Evolutionary conservation across 768 basidiomycete species (phyloP).

Genomic region (Phanerochaete sordida): DNA sequence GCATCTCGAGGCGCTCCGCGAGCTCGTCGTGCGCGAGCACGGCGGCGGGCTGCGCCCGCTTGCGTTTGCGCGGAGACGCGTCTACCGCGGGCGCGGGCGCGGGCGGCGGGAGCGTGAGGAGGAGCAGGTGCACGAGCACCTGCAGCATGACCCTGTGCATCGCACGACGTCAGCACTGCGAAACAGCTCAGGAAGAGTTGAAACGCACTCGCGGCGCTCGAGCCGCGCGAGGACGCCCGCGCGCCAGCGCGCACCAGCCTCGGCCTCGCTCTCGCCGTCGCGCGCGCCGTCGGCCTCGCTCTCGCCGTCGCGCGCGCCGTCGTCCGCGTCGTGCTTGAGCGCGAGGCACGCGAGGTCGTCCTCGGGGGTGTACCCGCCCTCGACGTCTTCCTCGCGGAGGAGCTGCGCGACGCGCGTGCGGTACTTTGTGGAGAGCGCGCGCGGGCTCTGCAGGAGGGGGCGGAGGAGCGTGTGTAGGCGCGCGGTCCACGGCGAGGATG

Average conservation of each 20-base stretch:
- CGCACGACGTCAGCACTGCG: background rate
- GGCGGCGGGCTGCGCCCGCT: slow-evolving; percentile 12
- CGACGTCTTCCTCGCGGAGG: slow-evolving; percentile 39
- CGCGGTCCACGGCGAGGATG: slow-evolving; percentile 32
- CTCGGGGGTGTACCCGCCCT: slow-evolving; percentile 54
- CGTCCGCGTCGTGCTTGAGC: slow-evolving; percentile 54
- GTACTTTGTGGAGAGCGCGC: slow-evolving; percentile 55
- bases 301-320: slow-evolving; percentile 42
- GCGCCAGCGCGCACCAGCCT: slow-evolving; percentile 49
- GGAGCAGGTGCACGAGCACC: slow-evolving; percentile 64
- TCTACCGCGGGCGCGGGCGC: slow-evolving; percentile 13
- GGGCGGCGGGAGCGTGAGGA: slow-evolving; percentile 45
- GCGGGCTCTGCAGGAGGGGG: slow-evolving; percentile 60
- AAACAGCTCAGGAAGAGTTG: background rate
- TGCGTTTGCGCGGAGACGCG: slow-evolving; percentile 21
- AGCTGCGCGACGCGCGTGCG: slow-evolving; percentile 59
- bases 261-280: slow-evolving; percentile 24
- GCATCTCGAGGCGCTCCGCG: slow-evolving; percentile 60
- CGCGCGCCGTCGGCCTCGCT: slow-evolving; percentile 7
- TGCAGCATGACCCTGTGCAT: slow-evolving; percentile 64
- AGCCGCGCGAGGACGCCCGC: slow-evolving; percentile 57
- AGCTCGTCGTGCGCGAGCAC: slow-evolving; percentile 17
- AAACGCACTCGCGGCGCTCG: slow-evolving; percentile 51
- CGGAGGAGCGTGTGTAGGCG: slow-evolving; percentile 58
- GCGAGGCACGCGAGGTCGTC: slow-evolving; percentile 79